These are phyloP conservation scores for Binderoboletus segoi DNA, from an alignment of 1,284 basidiomycete genomes.

Conservation along the genomic window DNA sequence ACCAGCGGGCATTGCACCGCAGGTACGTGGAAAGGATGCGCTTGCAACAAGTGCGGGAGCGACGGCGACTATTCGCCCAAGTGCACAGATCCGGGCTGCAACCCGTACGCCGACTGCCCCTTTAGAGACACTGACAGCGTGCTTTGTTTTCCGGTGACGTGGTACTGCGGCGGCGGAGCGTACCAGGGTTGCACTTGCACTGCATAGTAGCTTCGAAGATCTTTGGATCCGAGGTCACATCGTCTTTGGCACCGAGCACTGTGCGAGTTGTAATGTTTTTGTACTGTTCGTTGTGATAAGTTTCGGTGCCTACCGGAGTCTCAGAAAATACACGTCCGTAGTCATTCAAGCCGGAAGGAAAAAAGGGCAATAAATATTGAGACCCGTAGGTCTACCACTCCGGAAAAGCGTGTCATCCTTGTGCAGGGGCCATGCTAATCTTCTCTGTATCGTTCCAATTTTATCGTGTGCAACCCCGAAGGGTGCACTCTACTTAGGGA, in stretches of 20 bases:
- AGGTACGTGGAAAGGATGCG: neutral
- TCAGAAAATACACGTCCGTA: too few relatives aligned
- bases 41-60: neutral
- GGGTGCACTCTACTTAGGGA: conserved; percentile 25
- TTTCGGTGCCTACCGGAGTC: too few relatives aligned
- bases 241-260: too few relatives aligned
- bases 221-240: too few relatives aligned
- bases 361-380: conserved; percentile 35
- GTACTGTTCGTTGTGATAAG: too few relatives aligned
- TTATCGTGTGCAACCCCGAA: conserved; percentile 40
- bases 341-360: too few relatives aligned
- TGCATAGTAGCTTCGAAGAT: too few relatives aligned
- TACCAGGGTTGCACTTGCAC: too few relatives aligned
- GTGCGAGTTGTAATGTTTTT: too few relatives aligned
- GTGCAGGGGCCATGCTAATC: conserved; percentile 37
- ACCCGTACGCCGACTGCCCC: neutral
- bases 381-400: conserved; percentile 38
- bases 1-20: neutral
- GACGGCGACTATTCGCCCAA: neutral
- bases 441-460: conserved; percentile 40
- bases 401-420: conserved; percentile 38
- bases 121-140: too few relatives aligned
- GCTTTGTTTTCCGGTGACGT: too few relatives aligned
- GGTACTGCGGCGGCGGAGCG: too few relatives aligned
- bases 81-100: neutral